Percentiles rank a stretch among this genome's conserved stretches.
These are phyloP conservation scores for Digitaria exilis DNA, from an alignment of 202 grass and related monocot genomes.

Conservation along the genomic window DNA sequence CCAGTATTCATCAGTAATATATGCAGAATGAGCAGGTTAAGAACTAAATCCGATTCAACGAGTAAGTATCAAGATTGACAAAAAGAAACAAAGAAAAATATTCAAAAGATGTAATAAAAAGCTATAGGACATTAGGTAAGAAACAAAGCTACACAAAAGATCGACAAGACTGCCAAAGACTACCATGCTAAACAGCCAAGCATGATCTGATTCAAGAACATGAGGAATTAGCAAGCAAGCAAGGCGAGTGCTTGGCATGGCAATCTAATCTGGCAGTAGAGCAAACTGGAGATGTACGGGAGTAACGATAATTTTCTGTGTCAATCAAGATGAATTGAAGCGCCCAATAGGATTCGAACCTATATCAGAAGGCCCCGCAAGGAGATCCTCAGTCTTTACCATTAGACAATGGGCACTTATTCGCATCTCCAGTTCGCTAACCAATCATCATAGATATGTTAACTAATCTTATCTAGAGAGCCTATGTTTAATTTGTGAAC, in stretches of 20 bases:
- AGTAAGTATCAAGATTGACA: background rate
- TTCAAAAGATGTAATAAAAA: too few species aligned
- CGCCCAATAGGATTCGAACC: conserved; percentile 20
- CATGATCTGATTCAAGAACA: background rate
- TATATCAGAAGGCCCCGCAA: background rate
- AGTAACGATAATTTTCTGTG: background rate
- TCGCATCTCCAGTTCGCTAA: background rate
- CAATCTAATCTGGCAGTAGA: background rate
- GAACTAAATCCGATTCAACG: background rate
- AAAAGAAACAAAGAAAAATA: too few species aligned
- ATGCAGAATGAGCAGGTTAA: background rate
- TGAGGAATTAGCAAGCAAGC: background rate
- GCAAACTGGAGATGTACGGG: background rate
- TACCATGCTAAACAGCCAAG: background rate
- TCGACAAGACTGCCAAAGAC: background rate
- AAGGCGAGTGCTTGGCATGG: background rate
- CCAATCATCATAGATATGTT: background rate
- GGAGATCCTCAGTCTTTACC: conserved; percentile 15
- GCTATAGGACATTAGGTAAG: background rate
- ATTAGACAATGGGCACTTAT: conserved; percentile 3
- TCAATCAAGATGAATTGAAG: background rate
- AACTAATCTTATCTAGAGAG: background rate
- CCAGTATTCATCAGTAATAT: too few species aligned
- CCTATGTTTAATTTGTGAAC: background rate
- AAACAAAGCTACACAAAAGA: background rate